Evolutionary conservation across 2,329 filamentous ascomycete genomes (phyloP), one percentile per base, ranked within the genome.

Genomic region (Thermoascus crustaceus): DNA sequence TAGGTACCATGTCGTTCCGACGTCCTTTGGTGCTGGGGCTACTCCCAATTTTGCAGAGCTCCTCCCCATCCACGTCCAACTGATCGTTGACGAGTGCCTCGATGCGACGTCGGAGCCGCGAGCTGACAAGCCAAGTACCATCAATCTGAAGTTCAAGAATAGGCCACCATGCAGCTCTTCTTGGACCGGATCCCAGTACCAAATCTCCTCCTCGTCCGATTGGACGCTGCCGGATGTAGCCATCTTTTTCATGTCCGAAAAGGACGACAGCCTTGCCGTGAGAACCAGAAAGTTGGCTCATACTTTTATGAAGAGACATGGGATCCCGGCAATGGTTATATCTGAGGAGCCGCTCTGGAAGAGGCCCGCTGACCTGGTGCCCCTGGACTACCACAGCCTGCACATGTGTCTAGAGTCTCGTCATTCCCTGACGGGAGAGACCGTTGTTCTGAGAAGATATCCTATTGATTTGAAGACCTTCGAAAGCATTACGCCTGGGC

Each of bases 381-480:
- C 57, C 20, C 35, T 68, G 14, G 63, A 67, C 37, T 52, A 55
- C 19, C 52, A 60, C 35, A 63, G 57, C 35, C 53, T 66, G 16
- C 64, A 68, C 43, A 58, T 67, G 40, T 64, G 61, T 30, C 45
- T 69, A 27, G 61, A 68, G 42, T 55, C 57, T 32, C 56, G 57
- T 31, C 45, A 60, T 45, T 23, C 50, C 5, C 30, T 45, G 7
- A 60, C 54, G 11, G 60, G 60, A 4, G 54, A 58, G 32, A 53
- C 44, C 3, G 45, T 47, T 7, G 50, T 64, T 11, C 34, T 63
- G 23, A 53, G 50, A 45, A 58, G 52, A 27, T 67, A 52, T 38
- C 67, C 67, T 9, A 64, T 71, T 38, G 66, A 70, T 41, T 41
- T 71, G 30, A 55, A 58, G 40, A 67, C 63, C 0, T 70, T 70